Conservation (phyloP, 1,139 yeast species). For the Yamadazyma sp. region DNA sequence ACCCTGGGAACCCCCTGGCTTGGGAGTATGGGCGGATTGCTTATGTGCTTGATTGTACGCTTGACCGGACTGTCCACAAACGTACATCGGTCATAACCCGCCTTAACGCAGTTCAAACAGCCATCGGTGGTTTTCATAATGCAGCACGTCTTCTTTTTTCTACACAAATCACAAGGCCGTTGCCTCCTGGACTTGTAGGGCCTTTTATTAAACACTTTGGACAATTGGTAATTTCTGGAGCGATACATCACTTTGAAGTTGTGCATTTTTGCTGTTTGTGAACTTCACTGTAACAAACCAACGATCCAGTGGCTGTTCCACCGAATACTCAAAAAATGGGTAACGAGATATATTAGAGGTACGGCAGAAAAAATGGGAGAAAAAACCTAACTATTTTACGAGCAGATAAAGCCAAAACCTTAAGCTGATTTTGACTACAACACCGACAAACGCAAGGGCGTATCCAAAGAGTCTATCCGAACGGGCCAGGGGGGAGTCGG, state of each 20-base stretch:
- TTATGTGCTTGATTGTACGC: constrained; percentile 11
- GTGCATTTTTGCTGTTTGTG: neutral
- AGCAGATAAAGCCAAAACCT: too few relatives aligned
- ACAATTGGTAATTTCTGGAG: constrained; percentile 12
- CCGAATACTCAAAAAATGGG: constrained; percentile 1
- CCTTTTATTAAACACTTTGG: constrained; percentile 15
- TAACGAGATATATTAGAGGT: constrained; percentile 1
- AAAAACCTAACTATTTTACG: too few relatives aligned
- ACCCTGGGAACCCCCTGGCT: constrained; percentile 5
- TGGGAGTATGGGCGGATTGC: constrained; percentile 8
- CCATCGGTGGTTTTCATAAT: constrained; percentile 23
- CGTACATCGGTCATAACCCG: constrained; percentile 23
- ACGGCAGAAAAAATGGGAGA: neutral
- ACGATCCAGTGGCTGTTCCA: too few relatives aligned
- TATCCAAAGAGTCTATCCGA: too few relatives aligned
- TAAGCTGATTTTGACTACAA: too few relatives aligned
- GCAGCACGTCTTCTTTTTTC: constrained; percentile 29
- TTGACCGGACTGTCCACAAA: constrained; percentile 26
- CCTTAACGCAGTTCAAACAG: constrained; percentile 24
- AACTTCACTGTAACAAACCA: too few relatives aligned
- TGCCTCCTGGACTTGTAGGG: constrained; percentile 26
- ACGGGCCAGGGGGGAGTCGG: too few relatives aligned
- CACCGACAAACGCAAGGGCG: too few relatives aligned
- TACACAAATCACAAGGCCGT: constrained; percentile 29
- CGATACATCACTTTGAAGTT: constrained; percentile 5